phyloP scores from a whole-genome alignment of 164 flowering plant genomes.

The Nymphaea thermarum region DNA sequence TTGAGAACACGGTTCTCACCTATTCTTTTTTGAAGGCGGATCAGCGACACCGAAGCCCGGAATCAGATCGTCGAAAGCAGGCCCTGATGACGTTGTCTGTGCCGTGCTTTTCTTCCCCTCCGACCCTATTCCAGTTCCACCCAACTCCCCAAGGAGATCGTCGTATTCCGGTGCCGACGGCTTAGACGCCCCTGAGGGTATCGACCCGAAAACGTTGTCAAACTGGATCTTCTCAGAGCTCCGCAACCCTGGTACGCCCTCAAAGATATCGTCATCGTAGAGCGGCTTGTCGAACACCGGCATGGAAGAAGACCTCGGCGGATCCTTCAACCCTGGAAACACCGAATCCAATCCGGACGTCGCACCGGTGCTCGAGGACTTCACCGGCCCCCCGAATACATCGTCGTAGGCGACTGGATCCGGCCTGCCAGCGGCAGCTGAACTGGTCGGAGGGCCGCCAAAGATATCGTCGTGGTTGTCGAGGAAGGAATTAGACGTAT shows the following conservation, averaged over 20 bases:
- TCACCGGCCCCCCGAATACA: conserved; percentile 1
- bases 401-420: conserved; percentile 19
- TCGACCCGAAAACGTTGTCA: conserved; percentile 37
- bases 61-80: conserved; percentile 45
- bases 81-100: conserved; percentile 12
- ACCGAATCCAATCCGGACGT: conserved; percentile 35
- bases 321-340: conserved; percentile 22
- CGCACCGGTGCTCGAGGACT: conserved; percentile 8
- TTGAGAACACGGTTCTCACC: conserved; percentile 12
- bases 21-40: conserved; percentile 13
- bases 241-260: conserved; percentile 52
- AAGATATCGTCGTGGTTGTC: conserved; percentile 31
- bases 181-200: conserved; percentile 14
- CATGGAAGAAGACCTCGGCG: conserved; percentile 18
- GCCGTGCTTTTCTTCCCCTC: conserved; percentile 13
- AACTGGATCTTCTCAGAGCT: conserved; percentile 22
- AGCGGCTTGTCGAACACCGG: conserved; percentile 64
- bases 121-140: conserved; percentile 13
- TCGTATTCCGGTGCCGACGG: conserved; percentile 22
- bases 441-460: neutral
- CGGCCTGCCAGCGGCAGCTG: neutral
- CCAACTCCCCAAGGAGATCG: conserved; percentile 49
- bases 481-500: conserved; percentile 13
- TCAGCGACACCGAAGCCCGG: conserved; percentile 39
- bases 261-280: conserved; percentile 51